A percentile compares a stretch with the other conserved stretches of the same genome.
Conservation (phyloP, 352 stramenopile species). For the Phytophthora megakarya region DNA sequence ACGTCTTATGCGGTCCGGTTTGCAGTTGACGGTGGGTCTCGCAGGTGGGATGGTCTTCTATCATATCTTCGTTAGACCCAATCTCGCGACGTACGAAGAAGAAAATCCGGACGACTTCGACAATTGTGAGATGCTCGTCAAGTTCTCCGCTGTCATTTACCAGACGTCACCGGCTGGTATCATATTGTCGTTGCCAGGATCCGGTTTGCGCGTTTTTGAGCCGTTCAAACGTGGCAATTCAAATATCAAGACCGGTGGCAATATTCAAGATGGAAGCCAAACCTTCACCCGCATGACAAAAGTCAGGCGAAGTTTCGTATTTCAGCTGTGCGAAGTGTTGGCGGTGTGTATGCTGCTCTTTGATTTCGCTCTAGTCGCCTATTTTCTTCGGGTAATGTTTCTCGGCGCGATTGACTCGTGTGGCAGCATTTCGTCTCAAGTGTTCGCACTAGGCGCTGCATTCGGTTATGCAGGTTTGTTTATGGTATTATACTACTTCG, state of each 20-base stretch:
- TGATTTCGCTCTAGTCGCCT: conserved; percentile 45
- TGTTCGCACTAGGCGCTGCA: conserved; percentile 47
- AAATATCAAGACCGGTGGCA: no score
- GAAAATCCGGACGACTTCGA: conserved; percentile 9
- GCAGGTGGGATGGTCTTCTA: conserved; percentile 38
- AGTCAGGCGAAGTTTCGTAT: conserved; percentile 58
- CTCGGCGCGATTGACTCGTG: conserved; percentile 59
- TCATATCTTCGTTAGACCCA: not conserved
- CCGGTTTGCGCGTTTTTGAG: conserved; percentile 56
- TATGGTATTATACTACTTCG: conserved; percentile 63
- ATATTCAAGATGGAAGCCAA: not conserved
- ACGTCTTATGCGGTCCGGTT: conserved; percentile 48
- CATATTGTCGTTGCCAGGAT: conserved; percentile 51
- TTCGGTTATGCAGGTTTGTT: conserved; percentile 54
- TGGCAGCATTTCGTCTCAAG: conserved; percentile 38
- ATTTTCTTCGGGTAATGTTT: conserved; percentile 69
- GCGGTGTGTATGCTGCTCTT: conserved; percentile 50
- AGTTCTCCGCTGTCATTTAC: conserved; percentile 62
- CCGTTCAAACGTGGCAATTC: conserved; percentile 51
- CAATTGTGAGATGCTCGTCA: conserved; percentile 61
- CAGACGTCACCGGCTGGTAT: conserved; percentile 52
- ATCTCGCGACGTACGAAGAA: not conserved
- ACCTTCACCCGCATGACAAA: not conserved
- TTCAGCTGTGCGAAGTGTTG: conserved; percentile 77
- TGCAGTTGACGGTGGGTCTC: no score